phyloP scores from a whole-genome alignment of 371 early-diverging fungal species.

The Thermomucor indicae-seudaticae region DNA sequence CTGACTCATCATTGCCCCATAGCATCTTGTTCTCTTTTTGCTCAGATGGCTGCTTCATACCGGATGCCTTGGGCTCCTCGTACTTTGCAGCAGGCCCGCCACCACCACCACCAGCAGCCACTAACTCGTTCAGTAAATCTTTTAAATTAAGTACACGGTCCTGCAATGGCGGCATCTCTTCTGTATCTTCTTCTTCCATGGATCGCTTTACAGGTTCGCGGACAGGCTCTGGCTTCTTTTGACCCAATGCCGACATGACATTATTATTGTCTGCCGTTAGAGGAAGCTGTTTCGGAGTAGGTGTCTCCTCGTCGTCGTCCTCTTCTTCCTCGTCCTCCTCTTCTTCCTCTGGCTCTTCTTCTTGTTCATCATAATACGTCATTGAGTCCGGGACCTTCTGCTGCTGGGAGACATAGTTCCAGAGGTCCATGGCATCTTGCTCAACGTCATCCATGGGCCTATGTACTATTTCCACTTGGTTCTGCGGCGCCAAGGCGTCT shows the following conservation, averaged over 20 bases:
- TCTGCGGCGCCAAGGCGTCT: neutral
- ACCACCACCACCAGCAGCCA: neutral
- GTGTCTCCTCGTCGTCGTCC: constrained; percentile 3
- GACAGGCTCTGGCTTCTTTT: neutral
- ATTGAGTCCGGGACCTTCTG: constrained; percentile 3
- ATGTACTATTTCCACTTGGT: too few species aligned
- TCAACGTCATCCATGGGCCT: too few species aligned
- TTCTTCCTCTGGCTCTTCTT: constrained; percentile 7
- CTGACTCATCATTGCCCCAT: constrained; percentile 5
- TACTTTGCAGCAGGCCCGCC: neutral
- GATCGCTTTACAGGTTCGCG: neutral
- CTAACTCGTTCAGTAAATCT: constrained; percentile 12
- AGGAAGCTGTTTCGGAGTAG: neutral
- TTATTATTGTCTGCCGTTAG: neutral
- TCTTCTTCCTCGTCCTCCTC: constrained; percentile 9
- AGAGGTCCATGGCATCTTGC: constrained; percentile 2
- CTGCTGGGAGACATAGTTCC: neutral
- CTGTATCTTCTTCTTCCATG: neutral
- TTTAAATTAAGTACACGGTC: constrained; percentile 8
- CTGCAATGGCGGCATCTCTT: constrained; percentile 4
- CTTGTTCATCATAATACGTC: constrained; percentile 3
- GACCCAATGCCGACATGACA: constrained; percentile 1
- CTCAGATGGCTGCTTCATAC: neutral
- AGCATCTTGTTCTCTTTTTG: neutral
- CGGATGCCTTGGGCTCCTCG: neutral